A percentile compares a stretch with the other conserved stretches of the same genome.
Conservation (phyloP, 129 eudicot genomes). For the Chrysanthemum lavandulifolium region DNA sequence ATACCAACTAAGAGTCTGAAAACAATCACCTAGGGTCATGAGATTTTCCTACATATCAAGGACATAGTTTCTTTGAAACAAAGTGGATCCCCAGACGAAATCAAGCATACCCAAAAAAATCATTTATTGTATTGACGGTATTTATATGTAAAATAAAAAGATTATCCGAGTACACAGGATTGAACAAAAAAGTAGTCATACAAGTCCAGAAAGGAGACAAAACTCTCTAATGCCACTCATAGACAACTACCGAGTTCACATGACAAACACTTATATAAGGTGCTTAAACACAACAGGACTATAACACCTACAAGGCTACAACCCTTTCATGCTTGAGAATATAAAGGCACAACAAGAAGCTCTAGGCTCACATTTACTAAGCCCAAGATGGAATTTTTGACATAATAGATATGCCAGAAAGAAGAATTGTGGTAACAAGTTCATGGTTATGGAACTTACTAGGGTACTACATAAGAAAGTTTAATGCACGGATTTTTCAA, state of each 20-base stretch:
- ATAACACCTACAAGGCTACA: background rate
- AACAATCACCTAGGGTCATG: background rate
- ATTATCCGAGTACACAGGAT: background rate
- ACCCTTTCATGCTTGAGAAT: background rate
- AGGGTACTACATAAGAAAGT: background rate
- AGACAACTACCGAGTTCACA: background rate
- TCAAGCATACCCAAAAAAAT: background rate
- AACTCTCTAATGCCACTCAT: background rate
- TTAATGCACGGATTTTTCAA: background rate
- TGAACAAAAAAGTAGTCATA: background rate
- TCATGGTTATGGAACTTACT: background rate
- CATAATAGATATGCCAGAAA: constrained; percentile 1
- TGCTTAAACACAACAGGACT: constrained; percentile 10
- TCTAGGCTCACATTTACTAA: background rate
- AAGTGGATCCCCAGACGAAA: background rate
- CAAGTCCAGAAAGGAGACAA: background rate
- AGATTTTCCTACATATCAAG: background rate
- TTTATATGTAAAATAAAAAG: background rate
- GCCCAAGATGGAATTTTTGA: background rate
- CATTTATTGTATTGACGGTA: background rate
- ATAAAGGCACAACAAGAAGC: constrained; percentile 15
- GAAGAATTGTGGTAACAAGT: background rate
- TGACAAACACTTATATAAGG: background rate
- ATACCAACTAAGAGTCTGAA: background rate
- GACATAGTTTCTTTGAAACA: background rate